Evolutionary conservation across 192 early-diverging fungal genomes (phyloP), one percentile per base, ranked within the genome.

Genomic region (Coemansia sp.): DNA sequence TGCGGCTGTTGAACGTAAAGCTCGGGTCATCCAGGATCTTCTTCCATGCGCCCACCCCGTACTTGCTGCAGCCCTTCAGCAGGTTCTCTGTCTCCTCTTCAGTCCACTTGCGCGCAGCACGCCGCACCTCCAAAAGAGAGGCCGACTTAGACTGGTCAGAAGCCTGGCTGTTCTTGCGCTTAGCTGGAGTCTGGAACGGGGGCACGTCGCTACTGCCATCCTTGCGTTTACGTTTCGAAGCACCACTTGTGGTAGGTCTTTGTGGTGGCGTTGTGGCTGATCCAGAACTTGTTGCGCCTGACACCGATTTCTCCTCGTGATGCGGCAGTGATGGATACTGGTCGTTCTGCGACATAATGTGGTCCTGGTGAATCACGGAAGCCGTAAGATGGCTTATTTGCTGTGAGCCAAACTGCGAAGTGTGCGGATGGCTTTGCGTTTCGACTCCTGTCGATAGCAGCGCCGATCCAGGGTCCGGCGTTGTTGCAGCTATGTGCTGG

Each of bases 11-110:
- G 38, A 81, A 81, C 19, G 50, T 50, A 34, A 81, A 81, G 4
- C 22, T 57, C 14, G 79, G 52, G 25, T 81, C 79, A 50, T 75
- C 74, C 17, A 81, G 62, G 3, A 81, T 81, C 40, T 72, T 81
- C 63, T 81, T 81, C 79, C 79, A 81, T 23, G 79, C 79, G 0
- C 79, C 79, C 4, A 81, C 72, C 0, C 79, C 79, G 50, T 81
- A 75, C 28, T 75, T 75, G 55, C 59, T 61, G 56, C 79, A 81
- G 0, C 79, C 79, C 11, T 62, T 50, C 3, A 81, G 57, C 41
- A 81, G 55, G 22, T 70, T 74, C 4, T 75, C 66, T 1, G 79
- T 72, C 53, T 81, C 79, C 17, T 75, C 68, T 1, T 81, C 79
- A 0, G 79, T 57, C 79, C 79, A 81, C 40, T 75, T 75, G 53